Base-by-base conservation (phyloP, 306 rosid genomes). In the Pueraria montana region DNA sequence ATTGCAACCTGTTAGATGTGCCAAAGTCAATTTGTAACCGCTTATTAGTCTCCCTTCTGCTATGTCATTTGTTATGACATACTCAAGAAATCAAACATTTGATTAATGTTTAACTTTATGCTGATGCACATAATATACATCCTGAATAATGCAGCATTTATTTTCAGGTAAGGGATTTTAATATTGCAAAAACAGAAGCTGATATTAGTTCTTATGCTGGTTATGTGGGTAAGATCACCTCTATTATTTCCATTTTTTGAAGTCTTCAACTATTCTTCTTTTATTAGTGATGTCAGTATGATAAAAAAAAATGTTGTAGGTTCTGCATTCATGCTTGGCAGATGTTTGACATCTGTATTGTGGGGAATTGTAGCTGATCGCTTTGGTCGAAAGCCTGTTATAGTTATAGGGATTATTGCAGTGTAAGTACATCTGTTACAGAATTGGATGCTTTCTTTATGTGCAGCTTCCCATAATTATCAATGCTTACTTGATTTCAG, bases 131-230 rank as follows among this genome's bases (percentile, higher is more conserved):
- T 62, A 46, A 68, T 45, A 56, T 14, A 42, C 42, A 74, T 55
- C 38, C 63, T 77, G 63, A 49, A n/a, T 80, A 38, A 26, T 78
- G 43, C 10, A 67, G 69, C 50, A 21, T 36, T 63, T 70, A 26
- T 49, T 76, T 89, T 76, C 88, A 92, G 97, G 80, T 94, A 45
- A 88, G 91, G 66, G 97, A 95, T 84, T 93, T 95, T 43, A 80
- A 92, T 56, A 85, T 95, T 78, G 97, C 98, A 38, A 66, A 90
- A 82, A 81, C 85, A 30, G 97, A 93, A 6, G 95, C 87, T 78
- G 98, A 95, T 89, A 87, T 93, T 56, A 87, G 97, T 70, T 84
- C 34, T 77, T 95, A 95, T 86, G 96, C 96, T 20, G 97, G 97
- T 27, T 92, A 86, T 85, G 85, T 95, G 75, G 98, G 98, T 93